phyloP scores from a whole-genome alignment of 805 yeast genomes.

The Ogataea sp. region DNA sequence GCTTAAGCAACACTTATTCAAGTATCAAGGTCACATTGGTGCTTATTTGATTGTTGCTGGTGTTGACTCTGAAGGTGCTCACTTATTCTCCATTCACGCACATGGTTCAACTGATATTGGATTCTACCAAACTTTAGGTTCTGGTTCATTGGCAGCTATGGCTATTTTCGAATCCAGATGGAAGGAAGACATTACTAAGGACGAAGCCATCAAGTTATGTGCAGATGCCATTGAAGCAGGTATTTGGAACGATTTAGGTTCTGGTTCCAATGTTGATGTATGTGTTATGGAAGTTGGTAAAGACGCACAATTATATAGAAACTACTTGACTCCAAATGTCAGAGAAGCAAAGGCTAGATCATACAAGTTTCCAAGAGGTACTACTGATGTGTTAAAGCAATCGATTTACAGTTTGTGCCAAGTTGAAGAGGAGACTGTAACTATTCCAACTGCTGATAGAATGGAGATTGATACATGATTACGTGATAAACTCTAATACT shows the following conservation, averaged over 20 bases:
- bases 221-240: constrained; percentile 94
- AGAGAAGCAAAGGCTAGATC: constrained; percentile 75
- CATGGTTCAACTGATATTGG: constrained; percentile 98
- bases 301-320: constrained; percentile 79
- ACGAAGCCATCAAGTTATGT: constrained; percentile 87
- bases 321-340: constrained; percentile 84
- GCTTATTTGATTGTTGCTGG: constrained; percentile 99
- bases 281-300: constrained; percentile 94
- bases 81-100: constrained; percentile 87
- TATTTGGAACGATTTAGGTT: constrained; percentile 98
- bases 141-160: constrained; percentile 98
- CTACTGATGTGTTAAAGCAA: constrained; percentile 79
- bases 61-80: constrained; percentile 93
- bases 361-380: constrained; percentile 85
- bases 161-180: constrained; percentile 89
- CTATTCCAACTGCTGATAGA: constrained; percentile 22
- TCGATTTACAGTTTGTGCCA: constrained; percentile 58
- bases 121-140: constrained; percentile 84
- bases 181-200: constrained; percentile 69
- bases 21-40: constrained; percentile 95
- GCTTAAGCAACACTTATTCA: constrained; percentile 91
- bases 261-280: constrained; percentile 95
- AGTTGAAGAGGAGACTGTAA: constrained; percentile 53
- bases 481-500: too few species aligned
- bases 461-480: constrained; percentile 46